Evolutionary conservation across 2,329 filamentous ascomycete genomes (phyloP).

Genomic region (Chaetomium sp.): DNA sequence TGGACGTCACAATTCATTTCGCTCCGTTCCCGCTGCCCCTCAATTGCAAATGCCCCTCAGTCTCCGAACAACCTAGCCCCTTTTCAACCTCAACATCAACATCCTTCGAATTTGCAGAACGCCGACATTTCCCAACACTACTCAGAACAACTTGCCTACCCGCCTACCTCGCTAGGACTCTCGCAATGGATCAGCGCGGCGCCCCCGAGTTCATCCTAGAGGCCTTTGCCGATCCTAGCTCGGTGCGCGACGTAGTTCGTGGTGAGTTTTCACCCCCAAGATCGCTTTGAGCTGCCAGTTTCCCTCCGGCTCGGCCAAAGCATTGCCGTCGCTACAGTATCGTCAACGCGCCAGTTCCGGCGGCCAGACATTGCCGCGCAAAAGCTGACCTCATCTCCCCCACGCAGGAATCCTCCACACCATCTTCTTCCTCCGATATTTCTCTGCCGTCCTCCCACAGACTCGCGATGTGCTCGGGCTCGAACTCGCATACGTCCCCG

Average conservation of each 20-base stretch:
- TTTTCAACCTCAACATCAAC: too few species aligned
- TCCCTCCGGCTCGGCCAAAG: slow-evolving; percentile 9
- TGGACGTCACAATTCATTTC: slow-evolving; percentile 13
- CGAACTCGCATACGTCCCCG: slow-evolving; percentile 80
- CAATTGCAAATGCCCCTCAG: slow-evolving; percentile 14
- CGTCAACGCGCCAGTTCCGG: background rate
- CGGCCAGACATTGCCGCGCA: background rate
- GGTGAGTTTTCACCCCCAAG: slow-evolving; percentile 49
- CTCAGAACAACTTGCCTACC: background rate
- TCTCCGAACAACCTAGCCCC: background rate
- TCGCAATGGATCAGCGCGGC: slow-evolving; percentile 42
- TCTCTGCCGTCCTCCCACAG: slow-evolving; percentile 74
- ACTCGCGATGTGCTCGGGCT: slow-evolving; percentile 87
- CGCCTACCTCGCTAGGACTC: background rate
- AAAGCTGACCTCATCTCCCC: slow-evolving; percentile 5
- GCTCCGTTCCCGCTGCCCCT: slow-evolving; percentile 10
- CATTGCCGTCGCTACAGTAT: slow-evolving; percentile 5
- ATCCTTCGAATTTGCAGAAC: background rate
- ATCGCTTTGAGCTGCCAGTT: slow-evolving; percentile 4
- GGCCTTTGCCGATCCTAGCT: slow-evolving; percentile 83
- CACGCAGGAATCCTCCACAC: slow-evolving; percentile 83
- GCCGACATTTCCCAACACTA: background rate
- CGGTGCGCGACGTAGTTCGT: slow-evolving; percentile 88
- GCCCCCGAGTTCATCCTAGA: slow-evolving; percentile 90
- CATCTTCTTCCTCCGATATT: slow-evolving; percentile 98